Base-by-base conservation (phyloP, 208 protist genomes). In the Plasmodiophora brassicae region DNA sequence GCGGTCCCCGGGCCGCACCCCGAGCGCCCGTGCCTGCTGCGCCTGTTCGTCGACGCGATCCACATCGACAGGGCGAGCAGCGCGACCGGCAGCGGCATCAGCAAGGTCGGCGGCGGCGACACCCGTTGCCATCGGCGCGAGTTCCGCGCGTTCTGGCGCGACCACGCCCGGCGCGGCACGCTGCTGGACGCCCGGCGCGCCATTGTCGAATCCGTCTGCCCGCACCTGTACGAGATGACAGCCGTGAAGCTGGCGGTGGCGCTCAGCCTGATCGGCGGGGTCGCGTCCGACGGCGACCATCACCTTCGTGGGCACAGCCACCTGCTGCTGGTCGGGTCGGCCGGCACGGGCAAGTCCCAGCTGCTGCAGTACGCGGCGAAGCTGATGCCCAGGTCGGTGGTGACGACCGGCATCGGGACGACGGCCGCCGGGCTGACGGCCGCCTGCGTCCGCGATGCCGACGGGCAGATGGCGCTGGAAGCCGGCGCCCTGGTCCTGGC, bases 361-460 rank as follows among this genome's bases (percentile, higher is more conserved):
- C 35, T 88, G 41, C 71, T 90, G 25, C 5, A 32, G 22, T 89
- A 90, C 85, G 91, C 88, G 25, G 86, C 89, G 35, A 0, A 22
- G 45, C 78, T 92, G 39, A 78, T 45, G 1, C 50, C 85, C 14
- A 86, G 92, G 8, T 53, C 87, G 25, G 91, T 93, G 22, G 83
- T 92, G 45, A 93, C 92, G 1, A 93, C 91, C 1, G 92, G 92
- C 25, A 93, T 93, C 20, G 92, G 91, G 38, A 90, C 92, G 22
- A 93, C 92, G 5, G 46, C 45, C 50, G 92, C 92, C 8, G 92
- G 92, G 28, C 88, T 93, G 35, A 93, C 92, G 10, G 92, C 89
- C 44, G 88, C 90, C 25, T 85, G 85, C 32, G n/a, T 85, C 45
- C 32, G 53, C 0, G 91, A 92, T 0, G 32, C 71, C 0, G 65